Base-by-base conservation (phyloP, 345 rosid genomes). In the Melaleuca quinquenervia region DNA sequence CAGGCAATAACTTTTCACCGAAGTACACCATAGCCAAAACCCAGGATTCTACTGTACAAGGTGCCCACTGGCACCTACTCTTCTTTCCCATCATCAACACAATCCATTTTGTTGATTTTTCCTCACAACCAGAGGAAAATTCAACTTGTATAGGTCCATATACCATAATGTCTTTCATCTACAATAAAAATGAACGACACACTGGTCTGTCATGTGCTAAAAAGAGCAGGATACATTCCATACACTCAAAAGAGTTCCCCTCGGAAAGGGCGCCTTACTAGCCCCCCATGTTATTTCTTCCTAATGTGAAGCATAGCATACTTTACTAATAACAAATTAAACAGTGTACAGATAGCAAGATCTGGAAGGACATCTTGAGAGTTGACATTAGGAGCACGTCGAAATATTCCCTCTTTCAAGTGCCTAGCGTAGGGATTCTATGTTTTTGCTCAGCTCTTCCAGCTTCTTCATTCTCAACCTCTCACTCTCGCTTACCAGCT, bases 401-500 rank as follows among this genome's bases (percentile, higher is more conserved):
- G 82, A 55, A 89, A 51, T 78, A 82, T 62, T 49, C 52, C 62
- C 82, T 86, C 18, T 48, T 27, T 48, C 36, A 82, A 64, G 20
- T 27, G 36, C 75, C 86, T 85, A 91, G n/a, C 75, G 50, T 8
- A 92, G 91, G 50, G 86, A 82, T 82, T 96, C 98, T 20, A 94
- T 88, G 54, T 88, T 93, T 90, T 89, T 94, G 95, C 93, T 96
- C 91, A 97, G 92, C 87, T 96, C 98, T 60, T 96, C 99, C 53
- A 97, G 96, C 90, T 97, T 97, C 93, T 91, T 90, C 96, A 94
- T 90, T 89, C 99, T 91, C 55, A 90, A 50, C 52, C 76, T 94
- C 93, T 97, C 99, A 62, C 99, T 97, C 90, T 97, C 98, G 14
- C 90, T 85, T 84, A 91, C 96, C 92, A 97, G 88, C 99, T 96